A percentile compares a stretch with the other conserved stretches of the same genome.
These are phyloP conservation scores for Globisporangium yorkense DNA, from an alignment of 352 stramenopile genomes.

Conservation along the genomic window DNA sequence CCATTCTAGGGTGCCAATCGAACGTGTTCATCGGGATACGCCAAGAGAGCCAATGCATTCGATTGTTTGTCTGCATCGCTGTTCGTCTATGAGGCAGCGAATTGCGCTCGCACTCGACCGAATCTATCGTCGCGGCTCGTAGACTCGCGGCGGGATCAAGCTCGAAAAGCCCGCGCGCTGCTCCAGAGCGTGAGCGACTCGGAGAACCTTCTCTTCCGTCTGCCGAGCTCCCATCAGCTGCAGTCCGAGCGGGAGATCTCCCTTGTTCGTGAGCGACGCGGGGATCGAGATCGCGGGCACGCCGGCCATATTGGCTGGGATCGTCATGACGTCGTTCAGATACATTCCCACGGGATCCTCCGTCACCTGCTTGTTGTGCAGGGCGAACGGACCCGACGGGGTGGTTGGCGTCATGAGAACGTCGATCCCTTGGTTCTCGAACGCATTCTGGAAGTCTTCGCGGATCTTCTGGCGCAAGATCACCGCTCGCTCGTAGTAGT, in stretches of 20 bases:
- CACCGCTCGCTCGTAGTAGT: conserved; percentile 88
- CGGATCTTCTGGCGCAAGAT: conserved; percentile 75
- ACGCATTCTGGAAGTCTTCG: conserved; percentile 61
- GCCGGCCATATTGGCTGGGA: conserved; percentile 85
- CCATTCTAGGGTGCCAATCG: too few relatives aligned
- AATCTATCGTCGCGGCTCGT: conserved; percentile 20
- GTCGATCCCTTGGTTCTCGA: conserved; percentile 60
- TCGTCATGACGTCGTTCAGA: conserved; percentile 91
- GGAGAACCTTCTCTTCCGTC: conserved; percentile 53
- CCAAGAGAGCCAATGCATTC: not conserved
- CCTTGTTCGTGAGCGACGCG: conserved; percentile 45
- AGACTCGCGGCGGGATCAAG: conserved; percentile 49
- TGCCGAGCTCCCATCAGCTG: conserved; percentile 73
- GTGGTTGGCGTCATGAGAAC: conserved; percentile 85
- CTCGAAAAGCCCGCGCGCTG: conserved; percentile 39
- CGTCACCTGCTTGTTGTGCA: conserved; percentile 46
- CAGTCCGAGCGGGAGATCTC: conserved; percentile 60
- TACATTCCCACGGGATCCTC: conserved; percentile 84
- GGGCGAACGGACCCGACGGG: conserved; percentile 68
- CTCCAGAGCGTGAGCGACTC: conserved; percentile 61
- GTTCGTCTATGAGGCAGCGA: not conserved
- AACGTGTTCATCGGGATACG: not conserved
- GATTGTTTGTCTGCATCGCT: not conserved
- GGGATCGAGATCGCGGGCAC: conserved; percentile 83
- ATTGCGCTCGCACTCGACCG: not conserved